Base-by-base conservation (phyloP, 202 grass and related monocot genomes). In the Carex arenaria region DNA sequence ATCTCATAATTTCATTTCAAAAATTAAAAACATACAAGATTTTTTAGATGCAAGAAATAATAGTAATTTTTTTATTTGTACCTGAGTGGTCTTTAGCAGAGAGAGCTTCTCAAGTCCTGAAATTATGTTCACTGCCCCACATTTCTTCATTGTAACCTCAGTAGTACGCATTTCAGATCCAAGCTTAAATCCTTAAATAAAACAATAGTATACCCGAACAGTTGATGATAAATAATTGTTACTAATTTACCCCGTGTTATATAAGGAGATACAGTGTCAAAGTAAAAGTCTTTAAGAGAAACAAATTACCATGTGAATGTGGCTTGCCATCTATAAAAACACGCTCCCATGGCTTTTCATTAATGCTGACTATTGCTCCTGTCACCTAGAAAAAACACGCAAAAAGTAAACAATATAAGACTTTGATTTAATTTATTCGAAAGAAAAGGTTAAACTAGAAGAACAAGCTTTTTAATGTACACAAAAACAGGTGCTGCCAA, bases 331-430 rank as follows among this genome's bases (percentile, higher is more conserved):
- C 85, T 10, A 95, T 85, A 69, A 51, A 31, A 53, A 95, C 90
- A 72, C 95, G 95, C 57, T 98, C 95, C 93, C 95, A 98, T 40
- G 95, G 93, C 69, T 92, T 94, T 88, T 95, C 93, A 79, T 67
- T 72, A 64, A 98, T 89, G 10, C 79, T 92, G 13, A 98, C 86
- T 38, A 88, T 83, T 31, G 93, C 88, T 67, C 89, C 92, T 0
- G 88, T 89, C 34, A 98, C 93, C 95, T 98, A 64, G 32, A 66
- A 34, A 52, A 18, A 26, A 66, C 5, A 82, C 4, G 78, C 14
- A 55, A 32, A 49, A 47, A 18, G 13, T 67, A 52, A 82, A 67
- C 40, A 67, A 64, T 31, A 15, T 30, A 66, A 63, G 12, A 54
- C 12, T 67, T 67, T 0, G 8, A 54, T 74, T 52, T 49, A 10